Percentiles rank a stretch among this genome's conserved stretches.
These are phyloP conservation scores for Gentiana straminea DNA, from an alignment of 257 asterid genomes.

Conservation along the genomic window DNA sequence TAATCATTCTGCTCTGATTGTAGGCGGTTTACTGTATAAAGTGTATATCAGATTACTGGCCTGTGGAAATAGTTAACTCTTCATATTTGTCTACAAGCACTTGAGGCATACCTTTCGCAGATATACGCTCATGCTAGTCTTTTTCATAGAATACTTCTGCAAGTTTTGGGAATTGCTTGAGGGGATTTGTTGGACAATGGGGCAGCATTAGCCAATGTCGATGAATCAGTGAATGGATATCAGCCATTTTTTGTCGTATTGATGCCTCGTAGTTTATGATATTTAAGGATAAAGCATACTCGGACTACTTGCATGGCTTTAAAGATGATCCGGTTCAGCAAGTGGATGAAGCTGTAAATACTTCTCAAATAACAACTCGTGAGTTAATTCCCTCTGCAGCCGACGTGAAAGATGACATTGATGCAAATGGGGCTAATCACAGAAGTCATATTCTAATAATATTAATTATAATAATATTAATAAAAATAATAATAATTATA, in stretches of 20 bases:
- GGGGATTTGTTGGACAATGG: constrained; percentile 8
- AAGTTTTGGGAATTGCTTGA: too few species aligned
- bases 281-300: constrained; percentile 75
- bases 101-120: too few species aligned
- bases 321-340: constrained; percentile 52
- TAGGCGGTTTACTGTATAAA: too few species aligned
- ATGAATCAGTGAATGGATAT: constrained; percentile 17
- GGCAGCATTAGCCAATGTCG: constrained; percentile 14
- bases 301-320: constrained; percentile 90
- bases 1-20: too few species aligned
- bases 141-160: too few species aligned
- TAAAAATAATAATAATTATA: too few species aligned
- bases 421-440: constrained; percentile 18
- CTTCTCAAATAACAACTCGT: constrained; percentile 12
- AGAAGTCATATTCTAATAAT: too few species aligned
- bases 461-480: too few species aligned
- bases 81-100: too few species aligned
- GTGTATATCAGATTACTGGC: too few species aligned
- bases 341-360: constrained; percentile 54
- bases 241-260: constrained; percentile 54
- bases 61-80: too few species aligned
- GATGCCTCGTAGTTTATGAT: constrained; percentile 88
- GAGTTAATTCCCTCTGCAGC: constrained; percentile 13
- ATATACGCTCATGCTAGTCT: too few species aligned
- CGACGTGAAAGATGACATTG: constrained; percentile 14